Base-by-base conservation (phyloP, 176 grass and related monocot species). In the Coix lacrymajobi region DNA sequence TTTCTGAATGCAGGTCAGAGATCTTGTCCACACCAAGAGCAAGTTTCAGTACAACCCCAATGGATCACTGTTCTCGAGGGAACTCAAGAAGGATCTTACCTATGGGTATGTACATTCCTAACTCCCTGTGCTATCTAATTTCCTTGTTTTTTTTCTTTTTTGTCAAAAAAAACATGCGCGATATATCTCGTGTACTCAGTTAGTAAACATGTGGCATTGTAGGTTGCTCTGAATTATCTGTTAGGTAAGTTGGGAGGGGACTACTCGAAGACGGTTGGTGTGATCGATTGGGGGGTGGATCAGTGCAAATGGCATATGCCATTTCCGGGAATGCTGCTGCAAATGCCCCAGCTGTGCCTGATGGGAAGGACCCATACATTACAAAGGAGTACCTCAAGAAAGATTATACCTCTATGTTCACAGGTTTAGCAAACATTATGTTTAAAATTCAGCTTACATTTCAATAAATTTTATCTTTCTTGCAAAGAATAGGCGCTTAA, bases 261-360 rank as follows among this genome's bases (percentile, higher is more conserved):
- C 11, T 91, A 91, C 71, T 34, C 70, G 0, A 37, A 94, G 29
- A 91, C 88, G 0, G 83, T 88, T 7, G 86, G 85, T 0, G 79
- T 91, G 45, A 26, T 91, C 29, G 92, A 94, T 79, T 93, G 26
- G 91, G 91, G 8, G 88, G 91, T 19, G 82, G 85, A 16, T 93
- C 85, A 0, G 77, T 91, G 17, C 89, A 87, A 73, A 94, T 94
- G 87, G 73, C 89, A 0, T 89, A 90, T 45, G 92, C 87, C 9
- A 45, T 91, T 30, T 87, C 89, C 6, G 5, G 31, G 19, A 30
- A 69, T 45, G 61, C 66, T 19, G 92, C 89, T 22, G 76, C 89
- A 2, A 70, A 81, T 25, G 92, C 89, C 57, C 92, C 92, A n/a
- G 13, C 22, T 24, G 24, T 63, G 20, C 32, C 30, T 8, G 60